Base-by-base conservation (phyloP, 2,329 filamentous ascomycete genomes). In the Ceratocystis alfenasii region DNA sequence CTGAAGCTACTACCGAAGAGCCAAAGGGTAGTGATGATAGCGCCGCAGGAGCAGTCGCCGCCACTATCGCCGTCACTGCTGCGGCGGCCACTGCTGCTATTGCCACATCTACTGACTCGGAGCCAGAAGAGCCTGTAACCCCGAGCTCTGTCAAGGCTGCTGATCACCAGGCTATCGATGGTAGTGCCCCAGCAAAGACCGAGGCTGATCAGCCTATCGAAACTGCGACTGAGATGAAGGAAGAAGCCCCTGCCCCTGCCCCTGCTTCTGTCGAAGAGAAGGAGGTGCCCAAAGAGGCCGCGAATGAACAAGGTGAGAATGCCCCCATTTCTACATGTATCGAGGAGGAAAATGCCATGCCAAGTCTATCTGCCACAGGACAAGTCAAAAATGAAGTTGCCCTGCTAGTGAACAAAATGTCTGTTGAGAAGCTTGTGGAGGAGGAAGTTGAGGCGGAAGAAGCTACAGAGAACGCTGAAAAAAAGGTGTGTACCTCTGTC, bases 261-360 rank as follows among this genome's bases (percentile, higher is more conserved):
- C 48, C 48, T 15, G 48, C 25, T 22, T 22, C 8, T 63, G 28
- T 15, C 8, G 28, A 53, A 48, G 45, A 63, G 28, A 33, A 63
- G 20, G 28, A 63, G 17, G 28, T 5, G 25, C 5, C 25, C 17
- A 46, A 63, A 17, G 62, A 63, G 46, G 62, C 25, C 22, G 44
- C 45, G 36, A 48, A 30, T 50, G 62, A 63, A 50, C 44, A 53
- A 63, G 62, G 62, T 63, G 62, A 63, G 62, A 63, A 50, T 63
- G 28, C 28, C 62, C 46, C 62, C 20, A 48, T 63, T 22, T 46
- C 25, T 53, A 30, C 25, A 41, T 22, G 45, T 30, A 25, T 61
- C 17, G 45, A 66, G 62, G 62, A 64, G 36, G 62, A 64, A 45
- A 59, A 59, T 3, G 55, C 55, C 55, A 59, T 59, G 55, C 30